These are phyloP conservation scores for Suhomyces ambrosiae DNA, from an alignment of 1,139 yeast genomes.

Conservation along the genomic window DNA sequence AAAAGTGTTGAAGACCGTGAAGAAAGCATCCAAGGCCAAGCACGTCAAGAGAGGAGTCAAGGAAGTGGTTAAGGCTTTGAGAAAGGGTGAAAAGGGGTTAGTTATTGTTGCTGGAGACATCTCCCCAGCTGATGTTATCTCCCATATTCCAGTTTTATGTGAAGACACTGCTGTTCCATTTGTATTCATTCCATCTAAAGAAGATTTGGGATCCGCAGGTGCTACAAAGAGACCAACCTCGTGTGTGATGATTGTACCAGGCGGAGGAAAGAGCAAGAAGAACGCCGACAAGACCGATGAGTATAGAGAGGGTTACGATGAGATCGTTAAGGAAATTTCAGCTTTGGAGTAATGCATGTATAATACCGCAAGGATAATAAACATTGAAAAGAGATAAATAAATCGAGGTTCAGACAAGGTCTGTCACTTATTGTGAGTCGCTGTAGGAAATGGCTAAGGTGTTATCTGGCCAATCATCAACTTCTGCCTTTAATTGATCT, in stretches of 20 bases:
- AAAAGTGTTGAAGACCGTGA: constrained; percentile 91
- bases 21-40: constrained; percentile 96
- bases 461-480: too few species aligned
- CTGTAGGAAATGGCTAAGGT: too few species aligned
- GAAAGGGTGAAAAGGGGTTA: constrained; percentile 97
- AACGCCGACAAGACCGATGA: constrained; percentile 81
- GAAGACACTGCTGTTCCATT: constrained; percentile 92
- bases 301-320: constrained; percentile 91
- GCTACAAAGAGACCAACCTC: constrained; percentile 99
- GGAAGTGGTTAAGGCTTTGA: constrained; percentile 95
- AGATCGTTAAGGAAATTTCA: constrained; percentile 86
- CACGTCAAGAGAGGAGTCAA: constrained; percentile 98
- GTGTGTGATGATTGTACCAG: constrained; percentile 96
- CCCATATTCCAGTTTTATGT: constrained; percentile 96
- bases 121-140: constrained; percentile 94
- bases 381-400: too few species aligned
- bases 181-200: constrained; percentile 93
- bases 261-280: constrained; percentile 85
- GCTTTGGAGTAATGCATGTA: constrained; percentile 26
- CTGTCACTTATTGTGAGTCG: too few species aligned
- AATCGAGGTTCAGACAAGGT: too few species aligned
- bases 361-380: neutral
- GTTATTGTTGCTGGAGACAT: constrained; percentile 98
- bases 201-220: constrained; percentile 97
- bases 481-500: too few species aligned